phyloP scores from a whole-genome alignment of 1,284 basidiomycete genomes.

The Meripilus lineatus region DNA sequence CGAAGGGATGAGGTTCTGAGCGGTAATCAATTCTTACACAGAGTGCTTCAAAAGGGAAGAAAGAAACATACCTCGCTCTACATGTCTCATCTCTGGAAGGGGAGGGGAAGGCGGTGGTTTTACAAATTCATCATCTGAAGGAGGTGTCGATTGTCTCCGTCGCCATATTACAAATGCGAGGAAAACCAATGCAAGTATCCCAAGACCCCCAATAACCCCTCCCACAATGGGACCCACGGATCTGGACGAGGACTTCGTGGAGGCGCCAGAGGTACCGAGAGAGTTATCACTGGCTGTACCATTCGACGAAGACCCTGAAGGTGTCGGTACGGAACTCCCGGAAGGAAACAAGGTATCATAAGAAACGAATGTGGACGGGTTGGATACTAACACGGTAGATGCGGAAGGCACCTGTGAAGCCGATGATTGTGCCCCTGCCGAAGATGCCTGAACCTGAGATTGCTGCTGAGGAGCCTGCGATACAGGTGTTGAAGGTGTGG shows the following conservation, averaged over 20 bases:
- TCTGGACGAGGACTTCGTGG: neutral
- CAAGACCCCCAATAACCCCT: slow-evolving; percentile 9
- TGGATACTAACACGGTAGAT: neutral
- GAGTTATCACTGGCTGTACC: neutral
- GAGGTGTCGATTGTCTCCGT: neutral
- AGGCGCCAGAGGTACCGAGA: no score
- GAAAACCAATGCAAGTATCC: neutral
- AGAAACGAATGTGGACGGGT: neutral
- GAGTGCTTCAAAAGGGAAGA: no score
- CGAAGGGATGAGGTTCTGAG: no score
- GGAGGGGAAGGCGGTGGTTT: neutral
- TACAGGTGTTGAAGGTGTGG: no score
- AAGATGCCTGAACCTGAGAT: neutral
- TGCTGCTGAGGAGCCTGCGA: no score
- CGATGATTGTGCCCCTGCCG: no score
- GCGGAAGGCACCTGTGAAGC: no score
- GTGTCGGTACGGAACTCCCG: neutral
- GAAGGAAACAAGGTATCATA: neutral
- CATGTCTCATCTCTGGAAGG: neutral
- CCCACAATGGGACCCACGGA: slow-evolving; percentile 9
- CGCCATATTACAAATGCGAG: neutral
- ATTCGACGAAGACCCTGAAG: neutral
- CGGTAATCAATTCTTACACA: no score
- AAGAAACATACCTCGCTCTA: no score
- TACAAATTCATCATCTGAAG: neutral